Evolutionary conservation across 345 rosid species (phyloP), one percentile per base, ranked within the genome.

Genomic region (Arabidopsis arenosa): DNA sequence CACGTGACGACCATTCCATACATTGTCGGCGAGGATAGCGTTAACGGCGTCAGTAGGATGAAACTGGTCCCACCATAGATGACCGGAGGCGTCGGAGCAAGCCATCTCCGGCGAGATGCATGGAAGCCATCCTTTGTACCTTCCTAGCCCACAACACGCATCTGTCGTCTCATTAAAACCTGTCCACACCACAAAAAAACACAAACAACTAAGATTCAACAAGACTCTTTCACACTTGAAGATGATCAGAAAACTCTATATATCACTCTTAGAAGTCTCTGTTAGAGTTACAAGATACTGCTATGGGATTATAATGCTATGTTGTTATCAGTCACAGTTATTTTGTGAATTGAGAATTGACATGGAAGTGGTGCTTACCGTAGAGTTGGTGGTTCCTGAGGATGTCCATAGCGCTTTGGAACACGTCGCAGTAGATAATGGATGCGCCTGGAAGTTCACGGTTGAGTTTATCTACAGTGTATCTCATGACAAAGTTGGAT

Each of bases 41-140:
- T 92, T 94, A 70, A 85, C 95, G 5, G 85, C 87, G 56, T 87
- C 93, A 2, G 96, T 94, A 10, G 97, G 98, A 80, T 94, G 98
- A 77, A 86, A 92, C 79, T 88, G 96, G 33, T 94, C 96, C 96
- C 97, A 92, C 98, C 96, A 94, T 43, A 90, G 81, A 69, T 90
- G 88, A 36, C 75, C 83, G 0, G 90, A 64, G 41, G 96, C 91
- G 68, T 92, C 74, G 0, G 69, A 69, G 69, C 98, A 92, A 15
- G 96, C 96, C 95, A 94, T 94, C 67, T 86, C 90, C 4, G 95
- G 86, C 0, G 91, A 75, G 21, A 92, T 60, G 77, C 98, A 92
- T 81, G 88, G 84, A 51, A 94, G 80, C 97, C 91, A 90, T 11
- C 98, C 96, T 4, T 83, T 92, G 72, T 84, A 88, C 84, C 85